Evolutionary conservation across 2,329 filamentous ascomycete genomes (phyloP).

Genomic region (Aspergillus ibericus): DNA sequence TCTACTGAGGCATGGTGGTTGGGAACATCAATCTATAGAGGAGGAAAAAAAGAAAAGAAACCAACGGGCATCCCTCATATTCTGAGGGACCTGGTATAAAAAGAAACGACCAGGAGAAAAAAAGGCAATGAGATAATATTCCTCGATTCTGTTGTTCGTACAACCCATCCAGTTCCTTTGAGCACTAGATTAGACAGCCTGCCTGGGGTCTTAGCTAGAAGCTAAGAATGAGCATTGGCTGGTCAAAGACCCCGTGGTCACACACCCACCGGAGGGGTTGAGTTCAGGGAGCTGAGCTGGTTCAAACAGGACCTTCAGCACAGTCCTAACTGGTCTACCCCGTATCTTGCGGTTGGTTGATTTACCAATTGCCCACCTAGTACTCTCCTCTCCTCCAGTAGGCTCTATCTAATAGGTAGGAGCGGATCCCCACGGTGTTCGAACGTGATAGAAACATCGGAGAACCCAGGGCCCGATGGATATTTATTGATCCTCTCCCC

Average conservation of each 20-base stretch:
- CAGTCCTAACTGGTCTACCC: no score
- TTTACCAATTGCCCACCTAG: background rate
- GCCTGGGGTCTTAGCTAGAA: background rate
- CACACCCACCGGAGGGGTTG: background rate
- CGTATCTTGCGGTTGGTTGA: background rate
- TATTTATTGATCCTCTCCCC: constrained; percentile 1
- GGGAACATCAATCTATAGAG: background rate
- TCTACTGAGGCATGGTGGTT: background rate
- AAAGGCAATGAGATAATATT: background rate
- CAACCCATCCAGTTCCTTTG: background rate
- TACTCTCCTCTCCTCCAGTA: background rate
- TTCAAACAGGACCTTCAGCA: no score
- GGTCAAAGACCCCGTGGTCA: background rate
- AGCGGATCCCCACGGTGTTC: background rate
- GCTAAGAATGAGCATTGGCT: constrained; percentile 1
- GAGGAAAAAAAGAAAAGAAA: no score
- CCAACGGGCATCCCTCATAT: no score
- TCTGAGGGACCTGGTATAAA: background rate
- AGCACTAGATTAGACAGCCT: background rate
- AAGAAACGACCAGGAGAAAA: background rate
- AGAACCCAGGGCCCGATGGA: background rate
- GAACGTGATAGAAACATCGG: background rate
- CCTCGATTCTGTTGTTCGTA: background rate
- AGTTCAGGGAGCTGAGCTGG: background rate
- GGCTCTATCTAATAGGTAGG: background rate